These are phyloP conservation scores for Monilinia vaccinii-corymbosi DNA, from an alignment of 2,329 filamentous ascomycete genomes.

Conservation along the genomic window DNA sequence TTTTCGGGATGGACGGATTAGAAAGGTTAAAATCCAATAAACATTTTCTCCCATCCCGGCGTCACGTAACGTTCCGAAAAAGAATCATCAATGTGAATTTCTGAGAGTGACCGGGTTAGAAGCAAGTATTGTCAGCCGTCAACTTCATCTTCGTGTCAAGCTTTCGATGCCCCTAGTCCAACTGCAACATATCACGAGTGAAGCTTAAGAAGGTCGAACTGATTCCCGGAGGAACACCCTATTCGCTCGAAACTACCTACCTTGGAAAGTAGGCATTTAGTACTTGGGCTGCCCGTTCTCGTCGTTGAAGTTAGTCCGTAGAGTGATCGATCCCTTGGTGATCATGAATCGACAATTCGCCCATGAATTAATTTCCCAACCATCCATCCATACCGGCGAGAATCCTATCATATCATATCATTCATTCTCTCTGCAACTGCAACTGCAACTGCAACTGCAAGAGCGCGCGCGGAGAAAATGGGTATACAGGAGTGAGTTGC, in stretches of 20 bases:
- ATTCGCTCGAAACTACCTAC: not conserved
- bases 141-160: not conserved
- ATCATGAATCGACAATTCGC: not conserved
- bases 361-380: not conserved
- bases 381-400: not conserved
- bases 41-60: not conserved
- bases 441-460: too few species aligned
- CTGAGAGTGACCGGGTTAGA: not conserved
- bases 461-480: slow-evolving; percentile 7
- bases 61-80: not conserved
- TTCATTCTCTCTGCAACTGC: not conserved
- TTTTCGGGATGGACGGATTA: not conserved
- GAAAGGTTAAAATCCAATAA: not conserved
- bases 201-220: not conserved
- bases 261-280: not conserved
- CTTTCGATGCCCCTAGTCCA: not conserved
- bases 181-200: not conserved
- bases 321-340: not conserved
- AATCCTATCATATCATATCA: too few species aligned
- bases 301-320: not conserved
- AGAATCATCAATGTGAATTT: not conserved
- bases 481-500: too few species aligned
- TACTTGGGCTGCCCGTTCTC: not conserved
- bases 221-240: not conserved
- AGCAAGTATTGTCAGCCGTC: not conserved